These are phyloP conservation scores for Fonsecaea multimorphosa DNA, from an alignment of 2,329 filamentous ascomycete species.

Conservation along the genomic window DNA sequence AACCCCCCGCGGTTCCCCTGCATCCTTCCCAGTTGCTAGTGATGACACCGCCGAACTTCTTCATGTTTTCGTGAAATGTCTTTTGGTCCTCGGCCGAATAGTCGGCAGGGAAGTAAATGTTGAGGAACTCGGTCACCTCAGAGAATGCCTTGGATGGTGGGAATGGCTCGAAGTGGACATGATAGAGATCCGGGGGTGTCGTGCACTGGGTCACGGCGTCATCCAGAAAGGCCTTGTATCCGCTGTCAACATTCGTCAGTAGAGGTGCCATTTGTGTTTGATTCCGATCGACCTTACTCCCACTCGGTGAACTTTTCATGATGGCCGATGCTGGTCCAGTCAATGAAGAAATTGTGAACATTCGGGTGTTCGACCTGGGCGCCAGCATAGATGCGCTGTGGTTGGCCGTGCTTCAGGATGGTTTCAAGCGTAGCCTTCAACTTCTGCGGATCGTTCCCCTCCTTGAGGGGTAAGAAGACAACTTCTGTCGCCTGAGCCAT, in stretches of 20 bases:
- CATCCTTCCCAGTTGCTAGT: conserved; percentile 33
- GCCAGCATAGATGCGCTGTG: conserved; percentile 38
- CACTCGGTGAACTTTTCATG: conserved; percentile 40
- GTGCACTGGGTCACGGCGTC: conserved; percentile 4
- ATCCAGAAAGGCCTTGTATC: conserved; percentile 25
- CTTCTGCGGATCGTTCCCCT: conserved; percentile 23
- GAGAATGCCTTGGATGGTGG: conserved; percentile 37
- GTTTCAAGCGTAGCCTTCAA: conserved; percentile 35
- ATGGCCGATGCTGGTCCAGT: conserved; percentile 41
- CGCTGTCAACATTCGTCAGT: conserved; percentile 13
- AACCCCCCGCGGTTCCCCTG: conserved; percentile 36
- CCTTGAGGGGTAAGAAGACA: conserved; percentile 26
- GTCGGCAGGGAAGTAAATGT: conserved; percentile 35
- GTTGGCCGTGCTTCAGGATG: conserved; percentile 38
- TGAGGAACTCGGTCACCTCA: conserved; percentile 39
- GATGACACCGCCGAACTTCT: conserved; percentile 31
- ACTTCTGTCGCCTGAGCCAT: conserved; percentile 32
- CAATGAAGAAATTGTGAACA: conserved; percentile 38
- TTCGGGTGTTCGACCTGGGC: conserved; percentile 39
- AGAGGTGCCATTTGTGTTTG: neutral
- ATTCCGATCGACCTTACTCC: conserved; percentile 28
- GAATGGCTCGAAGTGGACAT: conserved; percentile 39
- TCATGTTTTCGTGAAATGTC: conserved; percentile 29
- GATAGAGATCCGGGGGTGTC: conserved; percentile 26
- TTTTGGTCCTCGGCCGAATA: conserved; percentile 36